A percentile compares a stretch with the other conserved stretches of the same genome.
Conservation (phyloP, 257 asterid genomes). For the Henckelia pumila region DNA sequence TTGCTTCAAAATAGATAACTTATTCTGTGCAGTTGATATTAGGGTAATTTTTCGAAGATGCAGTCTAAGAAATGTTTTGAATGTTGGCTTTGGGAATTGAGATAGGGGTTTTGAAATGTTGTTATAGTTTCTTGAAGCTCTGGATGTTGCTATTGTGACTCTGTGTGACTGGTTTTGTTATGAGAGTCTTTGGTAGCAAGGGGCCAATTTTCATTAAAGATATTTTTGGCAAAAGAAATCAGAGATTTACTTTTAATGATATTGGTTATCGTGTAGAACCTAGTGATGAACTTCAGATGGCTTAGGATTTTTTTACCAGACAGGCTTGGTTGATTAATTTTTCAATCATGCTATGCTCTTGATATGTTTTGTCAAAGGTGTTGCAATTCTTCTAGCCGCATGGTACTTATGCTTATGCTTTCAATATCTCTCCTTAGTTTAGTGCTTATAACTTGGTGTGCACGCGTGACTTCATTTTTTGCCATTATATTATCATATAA, state of each 20-base stretch:
- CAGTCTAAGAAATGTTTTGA: not conserved
- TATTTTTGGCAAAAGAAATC: conserved; percentile 2
- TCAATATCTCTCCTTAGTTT: not conserved
- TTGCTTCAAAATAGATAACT: not conserved
- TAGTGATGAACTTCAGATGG: conserved; percentile 10
- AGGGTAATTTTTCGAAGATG: conserved; percentile 10
- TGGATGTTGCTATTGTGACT: conserved; percentile 17
- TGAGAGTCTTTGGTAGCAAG: conserved; percentile 17
- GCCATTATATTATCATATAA: not conserved
- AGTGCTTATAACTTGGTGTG: not conserved
- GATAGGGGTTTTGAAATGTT: conserved; percentile 7
- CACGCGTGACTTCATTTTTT: not conserved
- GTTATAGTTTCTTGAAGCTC: conserved; percentile 13
- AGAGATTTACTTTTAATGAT: conserved; percentile 13
- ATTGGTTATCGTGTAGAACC: conserved; percentile 16
- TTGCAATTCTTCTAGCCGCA: not conserved
- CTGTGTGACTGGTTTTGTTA: not conserved
- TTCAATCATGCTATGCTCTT: not conserved
- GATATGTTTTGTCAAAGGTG: not conserved
- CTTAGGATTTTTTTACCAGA: conserved; percentile 16
- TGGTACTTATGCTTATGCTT: not conserved
- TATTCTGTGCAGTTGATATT: not conserved
- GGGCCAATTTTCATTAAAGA: not conserved
- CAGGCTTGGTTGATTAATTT: conserved; percentile 13
- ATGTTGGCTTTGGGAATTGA: conserved; percentile 20